Evolutionary conservation across 2,329 filamentous ascomycete species (phyloP).

Genomic region (Microsporum ferrugineum): DNA sequence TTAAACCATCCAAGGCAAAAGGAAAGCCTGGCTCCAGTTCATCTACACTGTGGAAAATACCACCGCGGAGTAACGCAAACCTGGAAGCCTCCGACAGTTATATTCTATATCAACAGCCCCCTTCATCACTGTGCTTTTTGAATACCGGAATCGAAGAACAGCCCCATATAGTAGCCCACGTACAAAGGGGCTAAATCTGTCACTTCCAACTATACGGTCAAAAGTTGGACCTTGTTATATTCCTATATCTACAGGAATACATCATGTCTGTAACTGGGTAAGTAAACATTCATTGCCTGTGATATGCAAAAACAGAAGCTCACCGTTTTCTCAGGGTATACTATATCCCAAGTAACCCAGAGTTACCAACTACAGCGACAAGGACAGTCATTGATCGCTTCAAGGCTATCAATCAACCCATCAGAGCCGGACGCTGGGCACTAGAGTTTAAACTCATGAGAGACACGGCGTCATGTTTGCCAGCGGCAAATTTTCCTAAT

Average conservation of each 20-base stretch:
- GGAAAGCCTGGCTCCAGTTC: not conserved
- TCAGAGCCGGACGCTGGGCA: constrained; percentile 29
- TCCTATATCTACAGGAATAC: not conserved
- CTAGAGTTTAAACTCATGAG: constrained; percentile 35
- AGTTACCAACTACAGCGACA: constrained; percentile 26
- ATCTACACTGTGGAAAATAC: not conserved
- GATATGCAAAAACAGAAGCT: not conserved
- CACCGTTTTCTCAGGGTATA: constrained; percentile 24
- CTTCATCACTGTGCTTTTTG: not conserved
- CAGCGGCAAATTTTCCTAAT: constrained; percentile 22
- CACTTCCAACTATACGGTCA: not conserved
- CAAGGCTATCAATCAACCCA: constrained; percentile 27
- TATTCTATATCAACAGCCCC: not conserved
- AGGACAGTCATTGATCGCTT: constrained; percentile 28
- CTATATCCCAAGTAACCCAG: constrained; percentile 33
- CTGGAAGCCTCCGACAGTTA: not conserved
- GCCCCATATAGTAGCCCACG: too few species aligned
- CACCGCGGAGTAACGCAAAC: not conserved
- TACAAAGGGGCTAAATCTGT: not conserved
- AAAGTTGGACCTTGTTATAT: not conserved
- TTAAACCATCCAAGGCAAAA: not conserved
- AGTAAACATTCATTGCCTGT: not conserved
- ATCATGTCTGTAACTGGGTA: constrained; percentile 23
- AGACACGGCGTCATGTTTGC: constrained; percentile 32
- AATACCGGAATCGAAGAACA: not conserved